Evolutionary conservation across 208 protist species (phyloP).

Genomic region (Naegleria gruberi): DNA sequence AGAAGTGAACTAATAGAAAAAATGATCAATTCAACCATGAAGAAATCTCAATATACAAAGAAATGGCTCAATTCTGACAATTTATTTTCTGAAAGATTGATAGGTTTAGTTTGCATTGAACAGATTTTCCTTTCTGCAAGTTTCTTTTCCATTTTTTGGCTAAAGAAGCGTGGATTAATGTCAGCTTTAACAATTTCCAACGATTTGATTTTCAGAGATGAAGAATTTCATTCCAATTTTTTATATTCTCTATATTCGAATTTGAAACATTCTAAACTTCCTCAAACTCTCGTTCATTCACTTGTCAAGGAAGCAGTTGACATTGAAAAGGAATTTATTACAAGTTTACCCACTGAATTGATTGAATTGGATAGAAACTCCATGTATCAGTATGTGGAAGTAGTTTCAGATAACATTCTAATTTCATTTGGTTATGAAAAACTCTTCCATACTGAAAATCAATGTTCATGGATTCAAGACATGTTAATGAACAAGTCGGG

Average conservation of each 20-base stretch:
- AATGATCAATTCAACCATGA: conserved; percentile 84
- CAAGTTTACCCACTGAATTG: conserved; percentile 86
- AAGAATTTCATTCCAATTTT: conserved; percentile 98
- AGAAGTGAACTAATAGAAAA: conserved; percentile 85
- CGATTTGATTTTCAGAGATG: conserved; percentile 96
- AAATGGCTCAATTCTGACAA: conserved; percentile 59
- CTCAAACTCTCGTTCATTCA: conserved; percentile 55
- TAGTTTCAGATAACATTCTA: conserved; percentile 94
- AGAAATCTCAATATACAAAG: conserved; percentile 96
- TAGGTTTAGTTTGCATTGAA: conserved; percentile 97
- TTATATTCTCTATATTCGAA: conserved; percentile 91
- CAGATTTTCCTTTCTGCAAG: conserved; percentile 98
- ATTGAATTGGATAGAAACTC: conserved; percentile 96
- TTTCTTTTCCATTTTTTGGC: conserved; percentile 98
- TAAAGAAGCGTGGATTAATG: conserved; percentile 99
- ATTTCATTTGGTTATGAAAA: conserved; percentile 84
- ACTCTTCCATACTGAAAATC: conserved; percentile 89
- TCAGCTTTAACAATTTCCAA: conserved; percentile 97
- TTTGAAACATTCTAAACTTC: conserved; percentile 76
- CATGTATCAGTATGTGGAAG: conserved; percentile 98
- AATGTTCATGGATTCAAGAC: conserved; percentile 99
- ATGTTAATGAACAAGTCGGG: conserved; percentile 99
- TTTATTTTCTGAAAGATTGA: conserved; percentile 88
- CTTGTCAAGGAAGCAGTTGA: conserved; percentile 88
- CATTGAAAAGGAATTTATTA: conserved; percentile 94